phyloP scores from a whole-genome alignment of 345 rosid genomes.

The Excoecaria agallocha region DNA sequence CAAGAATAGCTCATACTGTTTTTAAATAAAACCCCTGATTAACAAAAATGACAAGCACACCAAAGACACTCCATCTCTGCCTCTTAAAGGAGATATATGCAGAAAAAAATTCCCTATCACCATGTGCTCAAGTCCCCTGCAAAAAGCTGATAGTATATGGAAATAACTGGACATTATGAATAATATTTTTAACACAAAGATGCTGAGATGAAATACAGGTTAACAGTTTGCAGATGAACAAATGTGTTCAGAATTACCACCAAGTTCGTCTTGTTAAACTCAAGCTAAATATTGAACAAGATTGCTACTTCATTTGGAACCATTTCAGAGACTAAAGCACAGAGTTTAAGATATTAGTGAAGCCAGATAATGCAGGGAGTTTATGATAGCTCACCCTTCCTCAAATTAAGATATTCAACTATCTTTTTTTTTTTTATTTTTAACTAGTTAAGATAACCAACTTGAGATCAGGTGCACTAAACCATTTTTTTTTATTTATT shows the following conservation, averaged over 20 bases:
- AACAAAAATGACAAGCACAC: slow-evolving; percentile 2
- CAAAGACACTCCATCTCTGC: not conserved
- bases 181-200: not conserved
- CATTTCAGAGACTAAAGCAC: not conserved
- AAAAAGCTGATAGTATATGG: not conserved
- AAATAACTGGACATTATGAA: not conserved
- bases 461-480: not conserved
- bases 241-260: not conserved
- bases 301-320: not conserved
- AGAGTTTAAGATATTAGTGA: not conserved
- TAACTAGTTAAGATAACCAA: too few species aligned
- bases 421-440: too few species aligned
- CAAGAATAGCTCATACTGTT: not conserved
- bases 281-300: not conserved
- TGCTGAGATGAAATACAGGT: not conserved
- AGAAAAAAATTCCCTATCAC: not conserved
- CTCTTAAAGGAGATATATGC: not conserved
- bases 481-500: not conserved
- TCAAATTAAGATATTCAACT: not conserved
- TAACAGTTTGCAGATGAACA: not conserved
- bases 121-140: not conserved
- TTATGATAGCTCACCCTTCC: not conserved
- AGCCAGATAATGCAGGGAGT: not conserved
- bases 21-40: not conserved
- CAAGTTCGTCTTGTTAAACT: not conserved